Evolutionary conservation across 2,329 filamentous ascomycete species (phyloP), one percentile per base, ranked within the genome.

Genomic region (Berkeleyomyces basicola): DNA sequence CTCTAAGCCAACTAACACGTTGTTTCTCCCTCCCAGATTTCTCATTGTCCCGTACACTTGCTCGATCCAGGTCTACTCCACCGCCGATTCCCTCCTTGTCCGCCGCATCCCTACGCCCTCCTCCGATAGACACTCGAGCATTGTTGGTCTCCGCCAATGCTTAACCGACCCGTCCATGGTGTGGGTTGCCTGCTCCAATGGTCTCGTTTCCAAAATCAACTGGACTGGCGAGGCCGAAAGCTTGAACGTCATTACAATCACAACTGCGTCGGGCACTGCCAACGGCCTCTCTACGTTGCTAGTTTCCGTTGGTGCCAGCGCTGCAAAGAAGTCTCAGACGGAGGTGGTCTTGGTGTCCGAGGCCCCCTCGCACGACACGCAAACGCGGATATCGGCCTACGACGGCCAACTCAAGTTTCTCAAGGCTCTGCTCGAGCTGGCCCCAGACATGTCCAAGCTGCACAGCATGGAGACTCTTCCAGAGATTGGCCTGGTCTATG

Each of bases 41-140:
- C 71, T 96, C 46, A 84, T 96, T 63, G 72, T 95, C 63, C 82
- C 86, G 40, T 88, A 89, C 69, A 81, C 84, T 65, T 85, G 82
- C 37, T 85, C 86, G 7, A 77, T 96, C 61, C 87, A 90, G 71
- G 80, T 96, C 36, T 95, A 93, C 73, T 87, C 88, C 1, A 82
- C 88, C 39, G 77, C 82, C 66, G 90, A 90, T 62, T 97, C 93
- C 1, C 81, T 95, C 59, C 81, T 95, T 31, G 78, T 89, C 55
- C 84, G 89, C 67, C 82, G 84, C 63, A 85, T 96, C 58, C 75
- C 80, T 10, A 75, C 85, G 67, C 65, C 63, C 49, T 63, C 71
- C 63, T 67, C 70, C 49, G 70, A 70, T 62, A 63, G 61, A 46
- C 58, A 60, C n/a, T 33, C 58, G 6, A 58, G 44, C 36, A 74